A percentile compares a stretch with the other conserved stretches of the same genome.
phyloP scores from a whole-genome alignment of 164 flowering plant species.

The Berberis thunbergii region DNA sequence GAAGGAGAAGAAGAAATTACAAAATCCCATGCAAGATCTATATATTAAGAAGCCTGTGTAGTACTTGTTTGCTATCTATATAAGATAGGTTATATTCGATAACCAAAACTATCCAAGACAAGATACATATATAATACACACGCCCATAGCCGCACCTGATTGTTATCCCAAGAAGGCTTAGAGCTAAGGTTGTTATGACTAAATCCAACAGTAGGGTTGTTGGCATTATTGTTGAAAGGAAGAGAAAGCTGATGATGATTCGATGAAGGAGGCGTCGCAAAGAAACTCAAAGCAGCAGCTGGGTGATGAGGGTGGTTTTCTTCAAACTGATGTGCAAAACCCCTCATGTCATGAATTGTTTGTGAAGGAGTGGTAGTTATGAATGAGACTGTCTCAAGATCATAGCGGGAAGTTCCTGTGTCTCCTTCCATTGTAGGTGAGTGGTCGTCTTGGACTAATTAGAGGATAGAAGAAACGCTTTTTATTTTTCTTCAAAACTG shows the following conservation, averaged over 20 bases:
- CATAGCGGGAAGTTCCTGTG: slow-evolving; percentile 20
- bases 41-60: too few relatives aligned
- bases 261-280: slow-evolving; percentile 26
- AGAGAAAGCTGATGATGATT: slow-evolving; percentile 17
- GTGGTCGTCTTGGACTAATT: background rate
- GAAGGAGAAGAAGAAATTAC: background rate
- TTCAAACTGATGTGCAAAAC: slow-evolving; percentile 41
- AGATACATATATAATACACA: too few relatives aligned
- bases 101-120: background rate
- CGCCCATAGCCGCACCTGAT: slow-evolving; percentile 19
- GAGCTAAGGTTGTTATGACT: slow-evolving; percentile 14
- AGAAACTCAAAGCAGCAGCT: slow-evolving; percentile 27
- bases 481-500: too few relatives aligned
- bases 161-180: slow-evolving; percentile 29
- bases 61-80: background rate
- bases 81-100: too few relatives aligned
- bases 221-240: slow-evolving; percentile 15
- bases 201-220: slow-evolving; percentile 20
- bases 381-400: slow-evolving; percentile 18
- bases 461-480: too few relatives aligned
- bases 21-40: background rate
- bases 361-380: slow-evolving; percentile 13
- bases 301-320: slow-evolving; percentile 24
- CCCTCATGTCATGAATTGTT: slow-evolving; percentile 33
- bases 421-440: slow-evolving; percentile 23